Conservation (phyloP, 257 asterid species). For the Agastache rugosa region DNA sequence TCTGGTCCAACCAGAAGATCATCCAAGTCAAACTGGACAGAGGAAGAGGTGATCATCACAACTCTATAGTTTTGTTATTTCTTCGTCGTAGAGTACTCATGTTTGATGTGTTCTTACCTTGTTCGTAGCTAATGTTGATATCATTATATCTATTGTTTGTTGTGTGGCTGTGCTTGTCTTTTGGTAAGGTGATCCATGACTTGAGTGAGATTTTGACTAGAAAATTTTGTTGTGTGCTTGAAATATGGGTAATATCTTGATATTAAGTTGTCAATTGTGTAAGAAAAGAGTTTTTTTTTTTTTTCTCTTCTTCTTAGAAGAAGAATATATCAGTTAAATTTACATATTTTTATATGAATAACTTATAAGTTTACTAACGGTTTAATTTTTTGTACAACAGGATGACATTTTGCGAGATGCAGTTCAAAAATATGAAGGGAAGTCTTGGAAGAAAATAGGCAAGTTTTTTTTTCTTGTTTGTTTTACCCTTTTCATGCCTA, state of each 20-base stretch:
- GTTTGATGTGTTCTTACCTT: neutral
- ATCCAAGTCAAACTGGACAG: constrained; percentile 60
- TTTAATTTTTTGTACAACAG: constrained; percentile 33
- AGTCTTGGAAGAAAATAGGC: constrained; percentile 61
- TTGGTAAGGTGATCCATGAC: neutral
- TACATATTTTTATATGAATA: neutral
- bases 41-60: constrained; percentile 50
- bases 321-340: neutral
- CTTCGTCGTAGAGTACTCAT: neutral
- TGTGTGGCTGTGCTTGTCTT: neutral
- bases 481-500: neutral
- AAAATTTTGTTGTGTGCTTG: neutral
- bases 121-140: neutral
- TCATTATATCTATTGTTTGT: neutral
- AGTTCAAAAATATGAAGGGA: constrained; percentile 43
- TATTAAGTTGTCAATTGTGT: neutral
- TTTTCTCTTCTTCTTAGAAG: too few relatives aligned
- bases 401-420: constrained; percentile 47
- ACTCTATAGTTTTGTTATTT: neutral
- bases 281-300: neutral
- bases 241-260: neutral
- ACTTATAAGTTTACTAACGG: neutral
- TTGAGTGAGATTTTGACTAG: constrained; percentile 7
- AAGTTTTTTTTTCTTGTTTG: constrained; percentile 30
- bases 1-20: constrained; percentile 48